Percentiles rank a stretch among this genome's conserved stretches.
phyloP scores from a whole-genome alignment of 2,329 filamentous ascomycete genomes.

The Cordyceps militaris region DNA sequence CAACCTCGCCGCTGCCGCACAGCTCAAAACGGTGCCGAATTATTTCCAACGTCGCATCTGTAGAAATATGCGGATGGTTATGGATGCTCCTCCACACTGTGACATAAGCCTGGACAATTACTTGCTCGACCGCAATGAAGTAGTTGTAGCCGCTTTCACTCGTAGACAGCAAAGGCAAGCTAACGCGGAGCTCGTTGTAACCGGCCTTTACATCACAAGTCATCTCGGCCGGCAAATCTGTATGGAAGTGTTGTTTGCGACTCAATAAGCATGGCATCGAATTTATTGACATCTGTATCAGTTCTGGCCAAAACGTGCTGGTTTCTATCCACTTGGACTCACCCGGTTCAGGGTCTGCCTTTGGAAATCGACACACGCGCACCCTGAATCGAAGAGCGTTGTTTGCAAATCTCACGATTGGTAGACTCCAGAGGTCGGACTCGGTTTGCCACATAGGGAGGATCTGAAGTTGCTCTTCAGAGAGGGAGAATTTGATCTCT shows the following conservation, averaged over 20 bases:
- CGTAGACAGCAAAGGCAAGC: background rate
- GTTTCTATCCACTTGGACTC: background rate
- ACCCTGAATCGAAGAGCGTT: constrained; percentile 3
- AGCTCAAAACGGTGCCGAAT: background rate
- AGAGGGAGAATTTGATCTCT: background rate
- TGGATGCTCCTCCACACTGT: background rate
- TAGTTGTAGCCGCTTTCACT: background rate
- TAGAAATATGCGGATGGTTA: background rate
- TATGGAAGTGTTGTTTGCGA: constrained; percentile 10
- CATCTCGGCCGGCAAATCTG: constrained; percentile 3
- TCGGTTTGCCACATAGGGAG: background rate
- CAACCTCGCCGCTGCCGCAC: background rate
- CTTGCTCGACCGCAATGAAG: constrained; percentile 5
- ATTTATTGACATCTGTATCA: background rate
- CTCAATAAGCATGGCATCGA: background rate
- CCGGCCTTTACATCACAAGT: background rate
- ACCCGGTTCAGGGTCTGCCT: background rate
- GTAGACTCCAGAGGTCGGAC: background rate
- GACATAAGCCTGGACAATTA: background rate
- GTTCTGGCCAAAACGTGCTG: constrained; percentile 3
- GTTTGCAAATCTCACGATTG: background rate
- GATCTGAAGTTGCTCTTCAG: background rate
- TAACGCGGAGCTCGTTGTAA: background rate
- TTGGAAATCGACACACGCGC: constrained; percentile 1
- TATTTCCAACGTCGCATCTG: background rate